Percentiles rank a stretch among this genome's conserved stretches.
These are phyloP conservation scores for Kwoniella bestiolae DNA, from an alignment of 768 basidiomycete species.

Conservation along the genomic window DNA sequence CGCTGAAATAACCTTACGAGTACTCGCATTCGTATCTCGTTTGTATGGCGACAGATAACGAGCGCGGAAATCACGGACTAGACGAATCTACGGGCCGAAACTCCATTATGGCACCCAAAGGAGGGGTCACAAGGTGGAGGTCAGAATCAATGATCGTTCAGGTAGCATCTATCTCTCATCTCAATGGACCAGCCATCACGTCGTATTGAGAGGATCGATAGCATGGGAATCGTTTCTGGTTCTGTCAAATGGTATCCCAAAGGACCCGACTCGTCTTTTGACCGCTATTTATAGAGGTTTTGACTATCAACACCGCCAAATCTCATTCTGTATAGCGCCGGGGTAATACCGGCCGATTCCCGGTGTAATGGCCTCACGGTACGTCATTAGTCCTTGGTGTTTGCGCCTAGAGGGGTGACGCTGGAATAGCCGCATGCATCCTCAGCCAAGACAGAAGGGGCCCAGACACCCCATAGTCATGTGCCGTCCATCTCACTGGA, in stretches of 20 bases:
- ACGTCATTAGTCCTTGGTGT: neutral
- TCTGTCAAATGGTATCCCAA: too few species aligned
- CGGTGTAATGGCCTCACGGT: neutral
- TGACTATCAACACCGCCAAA: neutral
- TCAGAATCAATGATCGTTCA: too few species aligned
- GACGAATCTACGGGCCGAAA: neutral
- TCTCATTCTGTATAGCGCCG: neutral
- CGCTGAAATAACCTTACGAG: too few species aligned
- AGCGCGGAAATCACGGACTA: neutral
- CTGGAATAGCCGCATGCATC: neutral
- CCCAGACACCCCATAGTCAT: conserved; percentile 1
- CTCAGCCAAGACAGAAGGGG: neutral
- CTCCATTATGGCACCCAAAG: too few species aligned
- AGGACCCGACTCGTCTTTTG: neutral
- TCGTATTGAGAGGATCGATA: too few species aligned
- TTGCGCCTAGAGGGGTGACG: neutral
- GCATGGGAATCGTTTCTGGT: too few species aligned
- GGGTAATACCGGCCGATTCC: neutral
- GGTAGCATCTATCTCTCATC: too few species aligned
- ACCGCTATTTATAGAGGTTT: neutral
- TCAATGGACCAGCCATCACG: too few species aligned
- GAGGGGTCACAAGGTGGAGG: neutral
- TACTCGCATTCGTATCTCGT: too few species aligned
- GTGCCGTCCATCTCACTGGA: too few species aligned
- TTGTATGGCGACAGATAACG: conserved; percentile 17